Base-by-base conservation (phyloP, 108 stramenopile species). In the Discostella stelligeroides region DNA sequence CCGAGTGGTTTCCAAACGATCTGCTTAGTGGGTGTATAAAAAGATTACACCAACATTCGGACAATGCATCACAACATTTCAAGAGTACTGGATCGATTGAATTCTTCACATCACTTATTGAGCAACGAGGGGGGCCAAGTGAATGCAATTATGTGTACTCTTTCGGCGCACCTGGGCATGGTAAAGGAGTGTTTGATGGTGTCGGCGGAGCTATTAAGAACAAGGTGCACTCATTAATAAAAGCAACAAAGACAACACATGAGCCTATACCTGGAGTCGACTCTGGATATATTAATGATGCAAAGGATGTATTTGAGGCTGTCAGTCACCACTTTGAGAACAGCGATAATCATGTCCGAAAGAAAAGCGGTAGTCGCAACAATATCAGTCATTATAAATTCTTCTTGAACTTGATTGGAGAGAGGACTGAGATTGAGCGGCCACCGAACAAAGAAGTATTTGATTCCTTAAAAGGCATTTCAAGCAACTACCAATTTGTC, bases 61-160 rank as follows among this genome's bases (percentile, higher is more conserved):
- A 62, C 38, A 62, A 62, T 62, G 61, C 61, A 4, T 14, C 43
- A 1, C 29, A 34, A 14, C 61, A 62, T 29, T 62, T 62, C 61
- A 62, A 62, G 29, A 62, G 29, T 47, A 62, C 61, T 3, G 39
- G 40, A 1, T 38, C 61, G 3, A 34, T 62, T 7, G 50, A 42
- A 25, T 62, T 9, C 42, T 62, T 41, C 61, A 41, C 61, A 8
- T 42, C 34, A 14, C 34, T 62, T 7, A n/a, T 18, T 2, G 11
- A 17, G 3, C 39, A 62, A 18, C 3, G 61, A 41, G 61, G 61
- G 4, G 61, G 61, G n/a, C 25, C 61, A 27, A 3, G 10, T 1
- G 29, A 46, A 47, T 62, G 61, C 18, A 27, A 8, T 5, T 62
- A 41, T 42, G 61, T 62, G 3, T 62, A 47, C 37, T 62, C 61